phyloP scores from a whole-genome alignment of 208 protist species.

The Angomonas deanei region DNA sequence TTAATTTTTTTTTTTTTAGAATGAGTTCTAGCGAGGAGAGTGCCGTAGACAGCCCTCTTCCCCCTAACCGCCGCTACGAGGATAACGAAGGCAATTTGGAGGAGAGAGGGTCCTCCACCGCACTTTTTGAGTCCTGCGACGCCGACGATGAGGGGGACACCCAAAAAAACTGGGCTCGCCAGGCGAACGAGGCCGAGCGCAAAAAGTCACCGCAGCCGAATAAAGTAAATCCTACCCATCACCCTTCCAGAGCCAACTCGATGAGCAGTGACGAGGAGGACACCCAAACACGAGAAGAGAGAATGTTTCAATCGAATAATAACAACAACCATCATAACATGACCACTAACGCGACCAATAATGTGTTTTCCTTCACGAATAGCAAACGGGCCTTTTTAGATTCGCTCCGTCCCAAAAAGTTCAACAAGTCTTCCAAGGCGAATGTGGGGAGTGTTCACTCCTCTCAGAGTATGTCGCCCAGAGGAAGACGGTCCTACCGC shows the following conservation, averaged over 20 bases:
- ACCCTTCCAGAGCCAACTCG: no score
- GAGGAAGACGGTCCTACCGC: neutral
- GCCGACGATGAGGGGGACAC: neutral
- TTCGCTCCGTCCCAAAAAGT: neutral
- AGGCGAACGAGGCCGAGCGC: no score
- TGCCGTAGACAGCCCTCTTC: neutral
- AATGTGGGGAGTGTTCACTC: neutral
- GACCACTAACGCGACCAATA: neutral
- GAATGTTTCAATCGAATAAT: no score
- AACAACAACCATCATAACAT: no score
- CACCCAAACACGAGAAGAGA: no score
- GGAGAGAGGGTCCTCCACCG: neutral
- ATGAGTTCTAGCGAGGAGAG: neutral
- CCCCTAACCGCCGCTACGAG: neutral
- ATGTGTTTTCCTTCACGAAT: neutral
- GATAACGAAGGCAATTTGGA: neutral
- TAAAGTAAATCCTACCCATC: no score
- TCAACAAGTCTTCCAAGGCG: neutral
- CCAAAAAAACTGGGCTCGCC: neutral
- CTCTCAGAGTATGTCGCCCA: neutral
- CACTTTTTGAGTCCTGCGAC: neutral
- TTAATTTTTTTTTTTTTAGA: conserved; percentile 9
- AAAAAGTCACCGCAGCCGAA: no score
- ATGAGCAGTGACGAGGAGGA: no score
- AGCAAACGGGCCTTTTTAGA: neutral